Conservation (phyloP, 768 basidiomycete species). For the Boletus subparvulus region DNA sequence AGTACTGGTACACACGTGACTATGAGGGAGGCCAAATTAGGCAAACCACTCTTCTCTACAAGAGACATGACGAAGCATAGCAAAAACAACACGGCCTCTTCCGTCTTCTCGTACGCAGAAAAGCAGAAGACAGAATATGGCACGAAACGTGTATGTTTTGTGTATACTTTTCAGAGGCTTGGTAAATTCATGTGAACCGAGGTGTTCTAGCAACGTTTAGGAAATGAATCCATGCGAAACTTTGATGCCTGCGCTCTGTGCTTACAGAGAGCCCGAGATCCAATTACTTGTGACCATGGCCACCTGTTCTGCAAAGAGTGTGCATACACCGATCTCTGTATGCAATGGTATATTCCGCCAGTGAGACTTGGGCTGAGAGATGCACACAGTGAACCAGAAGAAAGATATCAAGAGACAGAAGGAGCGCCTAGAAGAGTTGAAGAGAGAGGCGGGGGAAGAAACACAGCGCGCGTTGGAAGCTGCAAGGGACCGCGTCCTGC, state of each 20-base stretch:
- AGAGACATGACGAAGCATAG: constrained; percentile 78
- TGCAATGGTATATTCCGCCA: constrained; percentile 25
- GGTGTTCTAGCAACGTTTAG: constrained; percentile 39
- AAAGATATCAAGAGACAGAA: constrained; percentile 93
- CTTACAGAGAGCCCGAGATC: constrained; percentile 77
- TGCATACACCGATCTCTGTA: constrained; percentile 79
- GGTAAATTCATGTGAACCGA: constrained; percentile 5
- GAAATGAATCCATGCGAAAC: constrained; percentile 88
- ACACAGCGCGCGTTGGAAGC: constrained; percentile 62
- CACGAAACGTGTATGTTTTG: constrained; percentile 60
- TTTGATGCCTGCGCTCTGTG: constrained; percentile 93
- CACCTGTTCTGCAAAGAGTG: constrained; percentile 98
- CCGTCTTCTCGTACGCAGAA: constrained; percentile 88
- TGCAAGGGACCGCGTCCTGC: constrained; percentile 85
- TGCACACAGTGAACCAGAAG: constrained; percentile 75
- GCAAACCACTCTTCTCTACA: not conserved
- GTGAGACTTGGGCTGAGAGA: constrained; percentile 10
- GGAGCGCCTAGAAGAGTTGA: constrained; percentile 68
- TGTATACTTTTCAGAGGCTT: not conserved
- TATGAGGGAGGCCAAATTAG: not conserved
- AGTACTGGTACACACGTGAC: too few relatives aligned
- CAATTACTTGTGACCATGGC: constrained; percentile 79
- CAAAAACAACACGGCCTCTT: constrained; percentile 88
- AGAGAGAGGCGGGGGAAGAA: constrained; percentile 80
- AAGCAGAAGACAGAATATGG: constrained; percentile 81